Conservation (phyloP, 176 grass and related monocot species). For the Musa schizocarpa region DNA sequence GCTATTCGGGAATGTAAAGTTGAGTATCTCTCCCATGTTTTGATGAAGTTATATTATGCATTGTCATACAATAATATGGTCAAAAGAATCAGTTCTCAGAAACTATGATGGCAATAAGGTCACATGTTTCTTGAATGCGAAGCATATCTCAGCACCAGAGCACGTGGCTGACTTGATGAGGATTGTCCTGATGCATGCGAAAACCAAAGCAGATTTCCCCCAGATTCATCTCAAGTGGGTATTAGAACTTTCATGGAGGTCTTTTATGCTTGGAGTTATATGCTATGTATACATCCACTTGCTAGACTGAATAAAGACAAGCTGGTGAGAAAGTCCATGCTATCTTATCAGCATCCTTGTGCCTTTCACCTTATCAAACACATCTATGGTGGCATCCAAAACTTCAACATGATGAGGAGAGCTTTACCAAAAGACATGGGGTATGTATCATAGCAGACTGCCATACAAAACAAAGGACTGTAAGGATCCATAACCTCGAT, state of each 20-base stretch:
- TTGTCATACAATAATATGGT: no score
- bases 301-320: background rate
- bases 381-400: background rate
- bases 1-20: no score
- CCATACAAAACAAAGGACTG: background rate
- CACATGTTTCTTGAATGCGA: background rate
- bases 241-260: background rate
- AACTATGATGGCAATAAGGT: background rate
- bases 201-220: background rate
- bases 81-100: background rate
- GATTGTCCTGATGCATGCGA: background rate
- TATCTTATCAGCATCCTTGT: background rate
- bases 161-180: background rate
- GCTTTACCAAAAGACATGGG: conserved; percentile 1
- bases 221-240: conserved; percentile 9
- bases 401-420: background rate
- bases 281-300: background rate
- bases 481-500: background rate
- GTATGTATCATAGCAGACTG: background rate
- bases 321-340: background rate
- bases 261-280: background rate
- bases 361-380: no score
- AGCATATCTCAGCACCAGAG: background rate
- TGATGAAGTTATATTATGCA: no score
- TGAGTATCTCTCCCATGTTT: no score